Conservation (phyloP, 1,284 basidiomycete genomes). For the Cryptococcus amylolentus region DNA sequence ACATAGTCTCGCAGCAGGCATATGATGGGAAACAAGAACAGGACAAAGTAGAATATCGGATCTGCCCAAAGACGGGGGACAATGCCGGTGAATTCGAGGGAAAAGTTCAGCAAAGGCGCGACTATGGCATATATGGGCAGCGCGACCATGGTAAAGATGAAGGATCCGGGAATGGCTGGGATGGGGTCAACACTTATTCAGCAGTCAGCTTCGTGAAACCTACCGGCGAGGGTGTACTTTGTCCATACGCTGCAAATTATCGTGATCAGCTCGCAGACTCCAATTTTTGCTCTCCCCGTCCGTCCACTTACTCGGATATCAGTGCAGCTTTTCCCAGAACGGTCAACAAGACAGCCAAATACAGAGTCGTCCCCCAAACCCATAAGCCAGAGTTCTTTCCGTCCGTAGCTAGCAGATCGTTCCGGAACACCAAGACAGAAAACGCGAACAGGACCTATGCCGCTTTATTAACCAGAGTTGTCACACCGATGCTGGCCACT, state of each 20-base stretch:
- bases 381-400: conserved; percentile 88
- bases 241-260: conserved; percentile 78
- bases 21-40: conserved; percentile 81
- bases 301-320: conserved; percentile 79
- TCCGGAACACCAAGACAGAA: conserved; percentile 87
- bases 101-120: conserved; percentile 80
- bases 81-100: conserved; percentile 81
- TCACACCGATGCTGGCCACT: conserved; percentile 41
- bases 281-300: not conserved
- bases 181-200: conserved; percentile 9
- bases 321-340: conserved; percentile 96
- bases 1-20: conserved; percentile 87
- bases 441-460: conserved; percentile 76
- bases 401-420: conserved; percentile 72
- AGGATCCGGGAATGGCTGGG: conserved; percentile 89
- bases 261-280: not conserved
- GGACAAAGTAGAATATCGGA: conserved; percentile 81
- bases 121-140: conserved; percentile 85
- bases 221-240: conserved; percentile 90
- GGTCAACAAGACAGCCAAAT: conserved; percentile 86
- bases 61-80: conserved; percentile 85
- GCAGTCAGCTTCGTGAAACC: conserved; percentile 15
- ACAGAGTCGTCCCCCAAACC: conserved; percentile 97
- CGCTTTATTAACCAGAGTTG: not conserved
- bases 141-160: conserved; percentile 89